phyloP scores from a whole-genome alignment of 2,329 filamentous ascomycete genomes.

The Neonectria faginata region DNA sequence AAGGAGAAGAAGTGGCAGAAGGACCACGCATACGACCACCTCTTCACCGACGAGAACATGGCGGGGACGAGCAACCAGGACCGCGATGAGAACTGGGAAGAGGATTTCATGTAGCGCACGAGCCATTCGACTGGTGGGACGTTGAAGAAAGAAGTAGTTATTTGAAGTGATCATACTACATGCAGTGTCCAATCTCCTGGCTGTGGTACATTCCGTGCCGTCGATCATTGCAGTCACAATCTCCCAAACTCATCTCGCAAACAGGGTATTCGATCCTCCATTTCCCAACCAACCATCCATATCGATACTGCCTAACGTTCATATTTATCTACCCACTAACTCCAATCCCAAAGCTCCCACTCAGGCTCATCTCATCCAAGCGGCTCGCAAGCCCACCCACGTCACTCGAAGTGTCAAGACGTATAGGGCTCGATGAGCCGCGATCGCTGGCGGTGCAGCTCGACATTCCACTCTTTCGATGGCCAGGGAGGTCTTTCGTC shows the following conservation, averaged over 20 bases:
- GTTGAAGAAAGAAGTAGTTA: neutral
- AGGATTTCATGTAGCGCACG: conserved; percentile 85
- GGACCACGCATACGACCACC: conserved; percentile 96
- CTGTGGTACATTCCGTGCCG: neutral
- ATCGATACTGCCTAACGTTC: neutral
- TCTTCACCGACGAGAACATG: conserved; percentile 87
- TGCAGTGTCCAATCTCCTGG: conserved; percentile 7
- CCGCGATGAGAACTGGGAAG: conserved; percentile 79
- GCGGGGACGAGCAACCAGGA: conserved; percentile 86
- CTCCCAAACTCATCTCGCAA: conserved; percentile 5
- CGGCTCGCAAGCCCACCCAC: conserved; percentile 45
- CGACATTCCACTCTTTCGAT: conserved; percentile 27
- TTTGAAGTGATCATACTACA: neutral
- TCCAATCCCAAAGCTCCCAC: conserved; percentile 47
- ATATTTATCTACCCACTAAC: conserved; percentile 41
- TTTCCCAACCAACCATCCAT: neutral
- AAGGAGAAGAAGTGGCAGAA: conserved; percentile 94
- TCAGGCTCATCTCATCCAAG: conserved; percentile 51
- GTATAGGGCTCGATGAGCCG: conserved; percentile 45
- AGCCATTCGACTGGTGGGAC: neutral
- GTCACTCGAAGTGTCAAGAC: conserved; percentile 46
- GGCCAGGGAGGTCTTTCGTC: conserved; percentile 18
- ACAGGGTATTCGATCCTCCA: conserved; percentile 19
- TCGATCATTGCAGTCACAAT: neutral
- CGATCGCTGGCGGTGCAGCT: conserved; percentile 35